Evolutionary conservation across 495 filamentous ascomycete genomes (phyloP), one percentile per base, ranked within the genome.

Genomic region (Tuber calosporum): DNA sequence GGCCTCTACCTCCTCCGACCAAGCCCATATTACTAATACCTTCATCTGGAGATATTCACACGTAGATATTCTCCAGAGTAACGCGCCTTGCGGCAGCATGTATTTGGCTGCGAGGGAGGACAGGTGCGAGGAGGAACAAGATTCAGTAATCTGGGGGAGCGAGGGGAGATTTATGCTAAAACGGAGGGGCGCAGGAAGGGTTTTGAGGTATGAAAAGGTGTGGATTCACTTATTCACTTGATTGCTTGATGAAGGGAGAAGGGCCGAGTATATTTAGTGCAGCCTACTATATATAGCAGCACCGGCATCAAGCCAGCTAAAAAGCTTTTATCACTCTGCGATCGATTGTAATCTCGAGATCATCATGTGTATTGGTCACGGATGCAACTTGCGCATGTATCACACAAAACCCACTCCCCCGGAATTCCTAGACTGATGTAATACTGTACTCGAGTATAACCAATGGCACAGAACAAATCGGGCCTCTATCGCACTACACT

Each of bases 1-100:
- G 88, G 84, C 2, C 83, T 90, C 34, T 83, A 87, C 72, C 86
- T 95, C 72, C 83, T 87, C 71, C 82, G 84, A 38, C 75, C 86
- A 34, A 83, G 83, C 2, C 79, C 79, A 4, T 82, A 84, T 7
- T 79, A 79, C 40, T 84, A 82, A 22, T 92, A 90, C 77, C 83
- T 90, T 2, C 84, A 86, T 37, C 87, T 89, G 6, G 90, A 92
- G 80, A 81, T 91, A 30, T 92, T 90, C 75, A n/a, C n/a, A n/a
- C 90, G 6, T 90, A 92, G 80, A 81, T 91, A 30, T 92, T 90
- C 75, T 86, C 88, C 0, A 90, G 89, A 0, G 86, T 89, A 72
- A 86, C 89, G 84, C 92, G 90, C 79, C 82, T 91, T 22, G 88
- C 83, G 0, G 89, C 86, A 0, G 39, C 83, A 1, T 89, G 86